A percentile compares a stretch with the other conserved stretches of the same genome.
These are phyloP conservation scores for Raddia guianensis DNA, from an alignment of 176 grass and related monocot genomes.

Conservation along the genomic window DNA sequence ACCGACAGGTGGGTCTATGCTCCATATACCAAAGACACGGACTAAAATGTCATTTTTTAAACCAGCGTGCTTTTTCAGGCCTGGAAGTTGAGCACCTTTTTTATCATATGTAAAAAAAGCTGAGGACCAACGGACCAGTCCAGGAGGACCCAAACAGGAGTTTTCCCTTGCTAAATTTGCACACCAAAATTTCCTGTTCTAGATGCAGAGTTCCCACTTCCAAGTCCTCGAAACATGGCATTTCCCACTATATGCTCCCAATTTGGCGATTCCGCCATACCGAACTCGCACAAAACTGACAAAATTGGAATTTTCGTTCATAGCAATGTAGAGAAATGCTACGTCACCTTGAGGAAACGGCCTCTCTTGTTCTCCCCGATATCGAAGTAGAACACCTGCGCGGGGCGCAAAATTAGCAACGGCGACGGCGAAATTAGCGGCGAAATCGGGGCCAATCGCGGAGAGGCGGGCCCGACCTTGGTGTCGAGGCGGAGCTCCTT, in stretches of 20 bases:
- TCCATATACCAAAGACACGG: background rate
- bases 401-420: slow-evolving; percentile 34
- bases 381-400: slow-evolving; percentile 95
- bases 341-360: slow-evolving; percentile 87
- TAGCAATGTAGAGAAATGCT: background rate
- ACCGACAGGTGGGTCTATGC: slow-evolving; percentile 28
- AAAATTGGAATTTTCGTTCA: background rate
- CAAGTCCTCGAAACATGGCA: background rate
- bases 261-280: background rate
- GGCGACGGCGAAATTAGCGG: background rate
- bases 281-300: slow-evolving; percentile 10
- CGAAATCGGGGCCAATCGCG: background rate
- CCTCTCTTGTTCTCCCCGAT: slow-evolving; percentile 98
- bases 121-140: background rate
- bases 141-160: background rate
- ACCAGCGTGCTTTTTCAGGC: slow-evolving; percentile 30
- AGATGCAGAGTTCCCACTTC: slow-evolving; percentile 5
- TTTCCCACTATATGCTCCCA: slow-evolving; percentile 20
- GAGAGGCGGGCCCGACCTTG: slow-evolving; percentile 45
- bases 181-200: slow-evolving; percentile 6
- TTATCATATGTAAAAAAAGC: background rate
- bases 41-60: slow-evolving; percentile 14
- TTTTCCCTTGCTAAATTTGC: slow-evolving; percentile 15
- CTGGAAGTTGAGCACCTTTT: background rate
- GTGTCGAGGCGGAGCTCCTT: slow-evolving; percentile 96